phyloP scores from a whole-genome alignment of 805 yeast species.

The Cyberlindnera xylosilytica region DNA sequence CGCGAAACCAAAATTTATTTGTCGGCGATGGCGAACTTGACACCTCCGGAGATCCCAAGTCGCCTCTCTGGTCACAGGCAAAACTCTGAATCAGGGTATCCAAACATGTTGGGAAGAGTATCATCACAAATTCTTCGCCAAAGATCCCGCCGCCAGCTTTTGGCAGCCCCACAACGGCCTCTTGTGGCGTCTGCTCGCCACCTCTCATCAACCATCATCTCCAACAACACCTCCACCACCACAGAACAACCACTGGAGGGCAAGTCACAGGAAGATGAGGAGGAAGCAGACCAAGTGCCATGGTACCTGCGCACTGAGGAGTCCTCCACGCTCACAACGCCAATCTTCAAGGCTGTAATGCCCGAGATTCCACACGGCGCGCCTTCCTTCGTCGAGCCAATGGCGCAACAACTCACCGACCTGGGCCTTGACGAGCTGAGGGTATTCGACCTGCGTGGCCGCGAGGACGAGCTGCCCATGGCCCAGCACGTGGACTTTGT shows the following conservation, averaged over 20 bases:
- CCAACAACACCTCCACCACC: background rate
- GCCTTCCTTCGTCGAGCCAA: slow-evolving; percentile 47
- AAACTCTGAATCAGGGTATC: too few relatives aligned
- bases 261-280: background rate
- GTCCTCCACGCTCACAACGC: slow-evolving; percentile 33
- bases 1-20: too few relatives aligned
- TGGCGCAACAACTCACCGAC: slow-evolving; percentile 46
- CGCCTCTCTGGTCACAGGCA: too few relatives aligned
- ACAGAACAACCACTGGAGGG: too few relatives aligned
- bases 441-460: slow-evolving; percentile 59
- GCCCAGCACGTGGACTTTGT: slow-evolving; percentile 43
- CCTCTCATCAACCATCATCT: background rate
- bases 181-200: too few relatives aligned
- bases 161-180: too few relatives aligned
- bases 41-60: too few relatives aligned
- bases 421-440: slow-evolving; percentile 65
- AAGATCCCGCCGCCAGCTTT: too few relatives aligned
- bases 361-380: slow-evolving; percentile 60
- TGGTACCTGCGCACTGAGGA: slow-evolving; percentile 58
- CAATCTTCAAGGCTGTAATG: slow-evolving; percentile 34
- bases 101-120: too few relatives aligned
- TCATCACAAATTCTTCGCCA: too few relatives aligned
- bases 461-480: slow-evolving; percentile 35
- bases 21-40: too few relatives aligned
- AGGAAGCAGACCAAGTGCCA: slow-evolving; percentile 34